Base-by-base conservation (phyloP, 306 rosid genomes). In the Arachis hypogaea region DNA sequence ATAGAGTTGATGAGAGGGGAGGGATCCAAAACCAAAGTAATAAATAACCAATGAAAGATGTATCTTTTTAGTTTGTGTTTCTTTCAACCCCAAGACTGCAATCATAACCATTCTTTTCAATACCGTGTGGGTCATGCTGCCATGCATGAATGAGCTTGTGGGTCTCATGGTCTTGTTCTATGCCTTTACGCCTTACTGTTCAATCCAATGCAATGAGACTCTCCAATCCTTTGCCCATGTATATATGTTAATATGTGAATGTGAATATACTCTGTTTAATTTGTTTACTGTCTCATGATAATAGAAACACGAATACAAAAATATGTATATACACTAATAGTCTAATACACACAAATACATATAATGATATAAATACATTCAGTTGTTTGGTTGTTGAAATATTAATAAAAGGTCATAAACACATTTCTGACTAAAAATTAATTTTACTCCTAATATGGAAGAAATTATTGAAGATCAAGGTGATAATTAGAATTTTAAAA, bases 91-190 rank as follows among this genome's bases (percentile, higher is more conserved):
- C 76, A 76, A 59, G 90, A 85, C 88, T 76, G 78, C 54, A 73
- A 88, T 88, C 87, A 88, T 88, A 84, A 63, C 78, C 61, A 74
- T 60, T 22, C 84, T 72, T 84, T 77, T 57, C 6, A 50, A 68
- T 72, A 72, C 63, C 81, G 33, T 77, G 92, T 85, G 96, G 88
- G 84, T 74, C 76, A 50, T 1, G 4, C 12, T 66, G 28, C 28
- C 28, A 0, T 30, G 71, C 7, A 29, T 67, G 72, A 49, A 67
- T 52, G 58, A n/a, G 36, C 5, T 90, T 84, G 88, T 78, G 71
- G 73, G 83, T 79, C 70, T 62, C 63, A 70, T 51, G 52, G 58
- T 63, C 59, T n/a, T 30, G 62, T 72, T 43, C 52, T 18, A 28
- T 28, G 16, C 64, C 29, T 55, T 41, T 47, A 47, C 3, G 5